Evolutionary conservation across 169 alveolate species (phyloP), one percentile per base, ranked within the genome.

Genomic region (Eimeria praecox): DNA sequence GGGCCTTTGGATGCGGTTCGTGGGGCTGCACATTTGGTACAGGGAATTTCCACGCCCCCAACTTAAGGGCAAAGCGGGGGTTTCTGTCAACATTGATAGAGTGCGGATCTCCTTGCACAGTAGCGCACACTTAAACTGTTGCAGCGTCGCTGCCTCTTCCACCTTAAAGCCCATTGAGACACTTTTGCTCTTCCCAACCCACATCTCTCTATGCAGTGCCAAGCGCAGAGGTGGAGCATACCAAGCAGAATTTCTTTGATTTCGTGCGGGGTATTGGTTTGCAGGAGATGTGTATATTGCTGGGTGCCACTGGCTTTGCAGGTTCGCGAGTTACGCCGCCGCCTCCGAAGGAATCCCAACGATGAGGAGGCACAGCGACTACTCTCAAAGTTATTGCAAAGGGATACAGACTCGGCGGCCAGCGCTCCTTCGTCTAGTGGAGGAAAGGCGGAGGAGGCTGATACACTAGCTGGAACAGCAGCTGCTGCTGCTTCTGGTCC

Each of bases 1-100:
- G 92, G 95, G 95, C 87, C 92, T 95, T 38, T 95, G 97, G 97
- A 95, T 95, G 94, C 90, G 97, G 49, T 95, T 95, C 87, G 85
- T 86, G 66, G 97, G 97, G 27, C 14, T 95, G 44, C 97, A 95
- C 44, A 44, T 95, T 42, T 95, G 97, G 97, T 95, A 69, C 80
- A 78, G 85, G 56, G 97, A 95, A 66, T 90, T 85, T 46, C 90
- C 75, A 27, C 35, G 77, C 54, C 96, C 96, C 27, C 95, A 87
- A 83, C 92, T 95, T 46, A 40, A 75, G 40, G 77, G 91, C 54
- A 94, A 73, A 24, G 91, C 96, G 30, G 96, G 95, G 35, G 85
- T 83, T 30, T 75, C 96, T 4, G 88, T 77, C 44, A 85, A 85
- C 46, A 83, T 83, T 56, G 75, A 54, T 44, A 90, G 90, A 75